phyloP scores from a whole-genome alignment of 305 asterid genomes.

The Rubia peregrina region DNA sequence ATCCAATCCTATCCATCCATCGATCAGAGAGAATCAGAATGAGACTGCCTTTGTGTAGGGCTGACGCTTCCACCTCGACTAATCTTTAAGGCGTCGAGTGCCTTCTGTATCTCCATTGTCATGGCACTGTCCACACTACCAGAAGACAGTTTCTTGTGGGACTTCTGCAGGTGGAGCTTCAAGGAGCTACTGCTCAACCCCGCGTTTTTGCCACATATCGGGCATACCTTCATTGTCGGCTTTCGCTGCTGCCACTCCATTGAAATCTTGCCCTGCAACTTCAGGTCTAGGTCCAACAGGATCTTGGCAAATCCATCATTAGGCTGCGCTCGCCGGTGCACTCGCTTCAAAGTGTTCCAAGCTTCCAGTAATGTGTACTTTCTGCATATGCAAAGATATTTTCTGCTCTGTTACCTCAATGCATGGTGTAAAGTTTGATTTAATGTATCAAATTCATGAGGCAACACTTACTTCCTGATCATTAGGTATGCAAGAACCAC shows the following conservation, averaged over 20 bases:
- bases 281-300: constrained; percentile 62
- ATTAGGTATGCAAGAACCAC: constrained; percentile 77
- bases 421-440: neutral
- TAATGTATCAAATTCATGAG: neutral
- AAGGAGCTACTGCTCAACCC: constrained; percentile 95
- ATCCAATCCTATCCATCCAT: too few relatives aligned
- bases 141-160: constrained; percentile 80
- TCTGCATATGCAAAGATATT: constrained; percentile 32
- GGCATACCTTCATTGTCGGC: constrained; percentile 87
- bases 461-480: constrained; percentile 66
- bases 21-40: neutral
- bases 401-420: neutral
- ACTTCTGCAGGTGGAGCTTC: constrained; percentile 92
- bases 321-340: constrained; percentile 93
- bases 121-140: constrained; percentile 99
- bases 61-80: constrained; percentile 89
- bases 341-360: constrained; percentile 75
- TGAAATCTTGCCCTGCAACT: constrained; percentile 71
- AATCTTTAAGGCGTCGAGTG: constrained; percentile 68
- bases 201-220: constrained; percentile 90
- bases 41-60: constrained; percentile 68
- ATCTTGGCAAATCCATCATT: constrained; percentile 88
- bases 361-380: constrained; percentile 63
- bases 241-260: constrained; percentile 97
- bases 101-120: constrained; percentile 93